Evolutionary conservation across 441 rosid species (phyloP).

Genomic region (Erysimum cheiri): DNA sequence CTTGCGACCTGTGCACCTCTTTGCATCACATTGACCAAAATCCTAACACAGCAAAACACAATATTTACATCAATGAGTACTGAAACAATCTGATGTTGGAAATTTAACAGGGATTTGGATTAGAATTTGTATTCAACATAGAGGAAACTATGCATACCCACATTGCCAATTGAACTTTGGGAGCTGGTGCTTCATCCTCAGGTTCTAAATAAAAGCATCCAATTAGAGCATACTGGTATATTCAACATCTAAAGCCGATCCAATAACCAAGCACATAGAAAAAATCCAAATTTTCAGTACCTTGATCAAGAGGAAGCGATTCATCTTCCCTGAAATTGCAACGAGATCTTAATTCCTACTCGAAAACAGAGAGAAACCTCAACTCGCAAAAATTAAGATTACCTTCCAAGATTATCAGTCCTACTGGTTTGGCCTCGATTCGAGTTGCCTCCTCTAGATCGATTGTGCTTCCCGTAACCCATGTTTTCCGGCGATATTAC

Average conservation of each 20-base stretch:
- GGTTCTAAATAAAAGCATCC: slow-evolving; percentile 47
- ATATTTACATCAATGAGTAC: background rate
- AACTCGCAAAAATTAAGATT: background rate
- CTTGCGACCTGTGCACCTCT: slow-evolving; percentile 96
- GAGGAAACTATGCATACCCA: slow-evolving; percentile 69
- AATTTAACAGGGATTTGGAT: background rate
- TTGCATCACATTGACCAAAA: slow-evolving; percentile 97
- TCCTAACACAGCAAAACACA: slow-evolving; percentile 57
- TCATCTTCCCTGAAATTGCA: slow-evolving; percentile 70
- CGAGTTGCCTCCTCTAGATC: slow-evolving; percentile 58
- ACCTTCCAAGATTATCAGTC: slow-evolving; percentile 53
- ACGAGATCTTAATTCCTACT: slow-evolving; percentile 10
- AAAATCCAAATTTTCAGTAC: slow-evolving; percentile 42
- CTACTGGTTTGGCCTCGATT: slow-evolving; percentile 68
- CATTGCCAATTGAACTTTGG: slow-evolving; percentile 92
- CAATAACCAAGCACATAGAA: background rate
- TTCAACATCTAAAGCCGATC: slow-evolving; percentile 3
- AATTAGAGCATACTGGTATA: slow-evolving; percentile 32
- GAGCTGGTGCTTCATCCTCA: slow-evolving; percentile 61
- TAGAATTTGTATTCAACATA: background rate
- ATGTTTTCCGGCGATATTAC: slow-evolving; percentile 43
- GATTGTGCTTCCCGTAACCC: slow-evolving; percentile 72
- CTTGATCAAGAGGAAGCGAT: slow-evolving; percentile 77
- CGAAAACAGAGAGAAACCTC: slow-evolving; percentile 26
- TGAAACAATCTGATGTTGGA: slow-evolving; percentile 7